Conservation (phyloP, 129 eudicot genomes). For the Cynara cardunculus region DNA sequence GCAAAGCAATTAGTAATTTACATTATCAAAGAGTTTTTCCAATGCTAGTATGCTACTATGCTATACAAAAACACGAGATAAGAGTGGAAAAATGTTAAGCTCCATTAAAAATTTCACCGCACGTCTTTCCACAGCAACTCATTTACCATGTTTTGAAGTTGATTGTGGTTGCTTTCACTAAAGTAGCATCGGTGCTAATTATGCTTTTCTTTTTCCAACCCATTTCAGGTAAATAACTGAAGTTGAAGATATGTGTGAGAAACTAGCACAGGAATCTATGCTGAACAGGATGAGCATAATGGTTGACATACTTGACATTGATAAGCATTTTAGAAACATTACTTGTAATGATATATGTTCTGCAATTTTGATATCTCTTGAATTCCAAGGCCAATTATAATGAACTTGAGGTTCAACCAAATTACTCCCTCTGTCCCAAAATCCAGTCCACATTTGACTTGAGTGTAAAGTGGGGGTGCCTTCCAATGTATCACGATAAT, state of each 20-base stretch:
- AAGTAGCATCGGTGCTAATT: too few relatives aligned
- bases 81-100: background rate
- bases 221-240: too few relatives aligned
- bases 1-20: conserved; percentile 3
- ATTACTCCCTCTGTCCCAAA: background rate
- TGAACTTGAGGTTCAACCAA: background rate
- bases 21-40: background rate
- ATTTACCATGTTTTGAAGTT: too few relatives aligned
- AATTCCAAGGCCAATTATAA: background rate
- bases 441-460: background rate
- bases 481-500: background rate
- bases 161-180: too few relatives aligned
- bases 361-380: background rate
- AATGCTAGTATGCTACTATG: background rate
- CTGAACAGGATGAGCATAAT: too few relatives aligned
- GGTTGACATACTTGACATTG: too few relatives aligned
- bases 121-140: too few relatives aligned
- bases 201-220: too few relatives aligned
- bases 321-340: too few relatives aligned
- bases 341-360: background rate
- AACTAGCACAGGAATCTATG: too few relatives aligned
- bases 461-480: background rate
- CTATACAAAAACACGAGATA: background rate
- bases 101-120: too few relatives aligned
- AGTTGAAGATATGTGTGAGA: too few relatives aligned